phyloP scores from a whole-genome alignment of 2,329 filamentous ascomycete species.

The Colletotrichum acutatum region DNA sequence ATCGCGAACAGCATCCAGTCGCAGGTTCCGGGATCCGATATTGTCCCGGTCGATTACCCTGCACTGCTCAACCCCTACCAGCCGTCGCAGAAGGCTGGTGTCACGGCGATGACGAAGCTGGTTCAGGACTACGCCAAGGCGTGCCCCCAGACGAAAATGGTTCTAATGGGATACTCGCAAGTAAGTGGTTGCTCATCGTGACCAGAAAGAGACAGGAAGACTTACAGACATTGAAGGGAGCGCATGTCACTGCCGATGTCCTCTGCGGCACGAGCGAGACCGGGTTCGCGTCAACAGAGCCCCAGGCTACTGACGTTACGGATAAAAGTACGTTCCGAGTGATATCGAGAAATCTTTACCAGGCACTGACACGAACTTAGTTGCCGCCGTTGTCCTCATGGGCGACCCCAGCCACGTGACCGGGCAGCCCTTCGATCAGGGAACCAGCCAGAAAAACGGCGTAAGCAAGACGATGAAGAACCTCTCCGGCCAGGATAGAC shows the following conservation, averaged over 20 bases:
- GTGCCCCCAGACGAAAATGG: constrained; percentile 52
- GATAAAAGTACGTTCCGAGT: constrained; percentile 40
- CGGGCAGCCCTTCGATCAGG: constrained; percentile 47
- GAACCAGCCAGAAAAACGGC: constrained; percentile 49
- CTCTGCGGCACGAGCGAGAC: constrained; percentile 50
- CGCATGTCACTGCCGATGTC: constrained; percentile 49
- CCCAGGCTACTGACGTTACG: constrained; percentile 43
- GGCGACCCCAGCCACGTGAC: constrained; percentile 54
- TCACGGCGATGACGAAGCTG: constrained; percentile 43
- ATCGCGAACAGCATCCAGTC: constrained; percentile 46
- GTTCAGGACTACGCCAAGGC: constrained; percentile 47
- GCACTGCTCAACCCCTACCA: constrained; percentile 46
- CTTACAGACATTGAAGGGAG: constrained; percentile 42
- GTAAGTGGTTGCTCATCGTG: constrained; percentile 38
- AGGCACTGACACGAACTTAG: constrained; percentile 37
- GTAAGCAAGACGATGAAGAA: constrained; percentile 42
- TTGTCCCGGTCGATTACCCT: constrained; percentile 51
- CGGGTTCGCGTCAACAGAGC: constrained; percentile 39
- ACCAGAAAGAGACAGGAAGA: constrained; percentile 16
- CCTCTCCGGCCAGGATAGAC: not conserved
- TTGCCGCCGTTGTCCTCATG: constrained; percentile 52
- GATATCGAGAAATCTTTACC: not conserved
- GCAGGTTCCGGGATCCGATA: constrained; percentile 46
- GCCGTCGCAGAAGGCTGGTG: constrained; percentile 48
- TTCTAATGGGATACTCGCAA: constrained; percentile 55